Evolutionary conservation across 306 rosid species (phyloP), one percentile per base, ranked within the genome.

Genomic region (Sphenostylis stenocarpa): DNA sequence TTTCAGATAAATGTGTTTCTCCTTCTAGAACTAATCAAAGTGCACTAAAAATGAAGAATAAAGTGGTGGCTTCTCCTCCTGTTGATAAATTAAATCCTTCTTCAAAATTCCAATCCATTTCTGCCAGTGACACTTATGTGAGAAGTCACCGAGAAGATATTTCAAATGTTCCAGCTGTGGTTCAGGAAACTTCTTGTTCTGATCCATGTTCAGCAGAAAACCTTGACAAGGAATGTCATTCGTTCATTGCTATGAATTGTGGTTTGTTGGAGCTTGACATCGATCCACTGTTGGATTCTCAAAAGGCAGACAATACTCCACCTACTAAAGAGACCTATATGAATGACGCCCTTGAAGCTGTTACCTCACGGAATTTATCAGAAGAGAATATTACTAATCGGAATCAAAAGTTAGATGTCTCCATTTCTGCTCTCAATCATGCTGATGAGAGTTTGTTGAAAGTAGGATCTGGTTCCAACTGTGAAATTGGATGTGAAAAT

Each of bases 1-100:
- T 38, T 69, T 70, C 86, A 21, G 84, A 77, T 41, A 63, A 63
- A 68, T 78, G 52, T 75, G 70, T 69, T 41, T 83, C 93, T 69
- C 81, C 84, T 33, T 77, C 90, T 36, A 65, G 67, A 29, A 28
- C 55, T 12, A 53, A 72, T 71, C 58, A 51, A 23, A 60, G 31
- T 51, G 72, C 38, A 2, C 62, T 44, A n/a, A 80, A 70, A 58
- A 69, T 16, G 66, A 52, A 75, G 45, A 72, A 60, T 71, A 21
- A 80, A 66, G 52, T 62, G 21, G 68, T 7, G 56, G 28, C 15
- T 55, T 70, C 43, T 66, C 51, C 75, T 80, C 49, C 19, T 39
- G 55, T 67, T 73, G 85, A 82, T 77, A 47, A 62, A 67, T 53
- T 51, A 65, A 68, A 75, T 63, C 45, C 41, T 67, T 55, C 62